A percentile compares a stretch with the other conserved stretches of the same genome.
Conservation (phyloP, 176 grass and related monocot species). For the Echinochloa phyllopogon region DNA sequence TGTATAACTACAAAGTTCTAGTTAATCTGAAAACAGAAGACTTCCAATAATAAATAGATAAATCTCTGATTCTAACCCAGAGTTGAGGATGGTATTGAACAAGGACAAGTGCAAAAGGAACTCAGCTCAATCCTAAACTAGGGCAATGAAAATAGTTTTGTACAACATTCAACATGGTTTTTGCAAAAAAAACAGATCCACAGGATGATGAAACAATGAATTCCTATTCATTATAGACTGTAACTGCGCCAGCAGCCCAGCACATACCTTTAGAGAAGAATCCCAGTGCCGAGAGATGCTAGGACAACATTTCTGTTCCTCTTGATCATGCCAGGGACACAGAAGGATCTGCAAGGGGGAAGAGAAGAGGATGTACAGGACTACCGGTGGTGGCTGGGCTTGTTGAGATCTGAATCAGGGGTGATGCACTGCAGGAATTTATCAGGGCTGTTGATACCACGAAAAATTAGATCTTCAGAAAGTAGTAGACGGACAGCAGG, state of each 20-base stretch:
- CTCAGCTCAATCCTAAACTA: no score
- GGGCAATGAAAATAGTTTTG: no score
- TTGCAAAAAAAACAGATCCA: no score
- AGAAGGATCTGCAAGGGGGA: neutral
- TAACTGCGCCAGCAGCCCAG: no score
- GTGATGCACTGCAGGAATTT: neutral
- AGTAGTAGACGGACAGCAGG: neutral
- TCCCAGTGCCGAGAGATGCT: neutral
- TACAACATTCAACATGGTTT: no score
- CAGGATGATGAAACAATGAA: no score
- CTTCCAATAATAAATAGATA: neutral
- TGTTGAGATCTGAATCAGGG: neutral
- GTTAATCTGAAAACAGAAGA: neutral
- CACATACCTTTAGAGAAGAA: neutral
- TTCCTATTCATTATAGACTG: no score
- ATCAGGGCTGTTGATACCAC: neutral
- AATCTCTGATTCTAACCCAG: neutral
- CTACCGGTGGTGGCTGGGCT: neutral
- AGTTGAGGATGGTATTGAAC: neutral
- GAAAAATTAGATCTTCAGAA: neutral
- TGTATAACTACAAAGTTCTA: no score
- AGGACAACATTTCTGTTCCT: neutral
- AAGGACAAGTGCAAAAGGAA: no score
- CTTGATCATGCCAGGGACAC: neutral
- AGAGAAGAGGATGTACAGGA: neutral